Evolutionary conservation across 2,329 filamentous ascomycete genomes (phyloP), one percentile per base, ranked within the genome.

Genomic region (Epichloe sp.): DNA sequence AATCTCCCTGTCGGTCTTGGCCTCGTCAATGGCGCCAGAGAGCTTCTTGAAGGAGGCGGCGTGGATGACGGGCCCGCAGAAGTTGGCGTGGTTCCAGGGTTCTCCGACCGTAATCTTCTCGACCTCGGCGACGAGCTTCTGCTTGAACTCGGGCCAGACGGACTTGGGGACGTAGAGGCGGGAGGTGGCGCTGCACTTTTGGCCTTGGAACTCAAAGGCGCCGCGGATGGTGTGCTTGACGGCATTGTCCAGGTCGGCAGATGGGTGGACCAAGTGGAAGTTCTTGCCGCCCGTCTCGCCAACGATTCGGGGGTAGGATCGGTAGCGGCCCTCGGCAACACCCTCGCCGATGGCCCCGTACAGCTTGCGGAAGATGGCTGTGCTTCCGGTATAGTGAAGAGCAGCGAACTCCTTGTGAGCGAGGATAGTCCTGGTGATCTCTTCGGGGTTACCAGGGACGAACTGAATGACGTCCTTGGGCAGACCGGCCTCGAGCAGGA

Each of bases 351-450:
- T 95, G 66, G 88, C 80, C 17, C 88, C 88, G 66, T 94, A 95
- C 12, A 97, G 75, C 62, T 82, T 81, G 55, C 88, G 84, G 82
- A 97, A 96, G 34, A 97, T 87, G 47, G 82, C 81, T 0, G 91
- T 96, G 72, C 86, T 93, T 54, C 91, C 91, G 1, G 90, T 97
- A 75, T 90, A 97, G 74, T 96, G 89, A 21, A 97, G 80, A n/a
- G 87, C 85, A 8, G 90, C 85, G 60, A 97, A 93, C 53, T 94
- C 76, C 58, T 74, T 80, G 73, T 93, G 88, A 49, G 76, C 75
- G 44, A 96, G 77, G 10, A 87, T 85, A 37, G 78, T 77, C 65
- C 83, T 81, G 52, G 90, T 96, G 53, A 96, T 80, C 67, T 88
- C 81, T 52, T 84, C 86, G 3, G 91, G 86, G 62, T 95, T 83